Evolutionary conservation across 1,284 basidiomycete species (phyloP), one percentile per base, ranked within the genome.

Genomic region (Fomes fomentarius): DNA sequence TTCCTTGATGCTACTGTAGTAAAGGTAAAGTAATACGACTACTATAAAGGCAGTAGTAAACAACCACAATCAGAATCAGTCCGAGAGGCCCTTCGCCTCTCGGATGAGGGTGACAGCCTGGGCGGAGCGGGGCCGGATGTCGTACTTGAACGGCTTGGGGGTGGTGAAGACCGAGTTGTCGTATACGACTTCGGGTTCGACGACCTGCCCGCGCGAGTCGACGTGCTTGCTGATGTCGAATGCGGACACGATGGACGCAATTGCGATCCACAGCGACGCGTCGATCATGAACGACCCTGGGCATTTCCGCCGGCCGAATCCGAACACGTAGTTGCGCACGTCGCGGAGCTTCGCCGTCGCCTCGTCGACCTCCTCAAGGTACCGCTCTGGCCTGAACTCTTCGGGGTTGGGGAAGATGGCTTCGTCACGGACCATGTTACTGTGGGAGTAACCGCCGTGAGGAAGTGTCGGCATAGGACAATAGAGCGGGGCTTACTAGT

Each of bases 231-330:
- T 56, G 30, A 82, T 74, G 45, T 74, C 65, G 61, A 75, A 78
- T 12, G 74, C 73, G 8, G 76, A 64, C 31, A 82, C 59, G 33
- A 78, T 70, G 2, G 75, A 76, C 35, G 76, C 78, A 22, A 81
- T 67, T 14, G 74, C 66, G 42, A 82, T 76, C 75, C 77, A 82
- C 17, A 82, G 56, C 9, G 75, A 74, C 15, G 75, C 71, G 58
- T 80, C 78, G 52, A 76, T 73, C 48, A 81, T 68, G 67, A 73
- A 73, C 46, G 71, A 65, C 6, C 80, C 81, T 1, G 80, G 78
- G 58, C 81, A 82, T 43, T 64, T 61, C 34, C 69, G 50, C 17
- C 60, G 60, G 3, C 73, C 71, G 55, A 72, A 74, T 24, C 73
- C 73, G 53, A 74, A 75, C 12, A 69, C 69, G 60, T 68, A 71